Evolutionary conservation across 2,329 filamentous ascomycete genomes (phyloP).

Genomic region (Neonectria sp.): DNA sequence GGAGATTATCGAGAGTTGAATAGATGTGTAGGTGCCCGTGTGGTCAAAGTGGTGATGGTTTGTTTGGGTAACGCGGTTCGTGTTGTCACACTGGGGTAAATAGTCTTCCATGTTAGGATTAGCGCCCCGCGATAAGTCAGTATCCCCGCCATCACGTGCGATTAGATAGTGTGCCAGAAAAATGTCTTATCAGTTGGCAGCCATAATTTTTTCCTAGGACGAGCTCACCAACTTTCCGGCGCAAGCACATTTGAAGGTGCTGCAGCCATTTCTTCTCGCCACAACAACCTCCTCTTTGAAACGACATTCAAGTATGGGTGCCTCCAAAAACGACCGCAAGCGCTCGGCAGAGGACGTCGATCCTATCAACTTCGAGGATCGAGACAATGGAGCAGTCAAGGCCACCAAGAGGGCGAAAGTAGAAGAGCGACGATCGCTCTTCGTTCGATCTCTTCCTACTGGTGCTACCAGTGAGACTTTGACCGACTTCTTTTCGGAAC

Average conservation of each 20-base stretch:
- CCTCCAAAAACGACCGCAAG: constrained; percentile 53
- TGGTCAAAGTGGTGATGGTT: constrained; percentile 34
- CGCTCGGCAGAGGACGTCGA: constrained; percentile 53
- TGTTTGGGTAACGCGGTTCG: constrained; percentile 49
- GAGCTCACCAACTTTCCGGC: constrained; percentile 11
- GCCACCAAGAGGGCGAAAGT: constrained; percentile 70
- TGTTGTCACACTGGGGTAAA: constrained; percentile 49
- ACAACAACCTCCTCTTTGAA: constrained; percentile 7
- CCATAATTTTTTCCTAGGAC: constrained; percentile 41
- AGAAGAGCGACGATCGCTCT: constrained; percentile 81
- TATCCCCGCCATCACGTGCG: constrained; percentile 52
- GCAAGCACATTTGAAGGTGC: constrained; percentile 34
- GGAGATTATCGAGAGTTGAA: constrained; percentile 16
- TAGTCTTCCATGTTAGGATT: constrained; percentile 51
- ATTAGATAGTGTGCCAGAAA: constrained; percentile 47
- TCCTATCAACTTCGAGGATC: constrained; percentile 49
- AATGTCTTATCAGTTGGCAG: constrained; percentile 33
- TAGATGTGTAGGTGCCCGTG: constrained; percentile 20
- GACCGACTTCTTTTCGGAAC: constrained; percentile 92
- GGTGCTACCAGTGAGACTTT: constrained; percentile 85
- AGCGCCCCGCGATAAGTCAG: constrained; percentile 35
- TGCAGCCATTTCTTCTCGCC: constrained; percentile 20
- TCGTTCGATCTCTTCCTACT: constrained; percentile 88
- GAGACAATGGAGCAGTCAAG: constrained; percentile 51
- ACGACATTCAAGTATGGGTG: constrained; percentile 45